Conservation (phyloP, 305 asterid genomes). For the Fraxinus paxiana region DNA sequence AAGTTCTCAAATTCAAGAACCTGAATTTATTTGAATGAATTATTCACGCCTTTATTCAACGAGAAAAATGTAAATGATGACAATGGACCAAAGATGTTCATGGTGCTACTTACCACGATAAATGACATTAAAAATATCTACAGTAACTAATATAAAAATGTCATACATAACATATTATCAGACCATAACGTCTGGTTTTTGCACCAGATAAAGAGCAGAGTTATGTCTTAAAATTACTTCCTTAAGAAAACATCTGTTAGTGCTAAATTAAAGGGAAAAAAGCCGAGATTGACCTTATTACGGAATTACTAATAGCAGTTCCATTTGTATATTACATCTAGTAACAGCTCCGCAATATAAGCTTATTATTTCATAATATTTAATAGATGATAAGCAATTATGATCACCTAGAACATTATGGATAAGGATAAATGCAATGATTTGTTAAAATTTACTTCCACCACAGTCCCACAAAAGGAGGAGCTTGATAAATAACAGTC, state of each 20-base stretch:
- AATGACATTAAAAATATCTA: not conserved
- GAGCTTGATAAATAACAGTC: not conserved
- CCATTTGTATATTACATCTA: not conserved
- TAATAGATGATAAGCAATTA: not conserved
- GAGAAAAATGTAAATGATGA: not conserved
- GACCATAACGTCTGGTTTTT: not conserved
- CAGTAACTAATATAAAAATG: not conserved
- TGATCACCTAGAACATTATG: not conserved
- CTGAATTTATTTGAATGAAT: not conserved
- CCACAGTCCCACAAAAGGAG: not conserved
- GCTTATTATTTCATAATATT: not conserved
- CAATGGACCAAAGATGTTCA: constrained; percentile 1
- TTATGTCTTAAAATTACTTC: not conserved
- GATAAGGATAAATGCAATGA: not conserved
- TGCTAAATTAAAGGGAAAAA: not conserved
- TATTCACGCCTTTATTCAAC: not conserved
- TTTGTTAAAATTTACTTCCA: not conserved
- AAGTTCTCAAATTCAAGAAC: not conserved
- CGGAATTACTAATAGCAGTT: not conserved
- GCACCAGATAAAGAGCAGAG: not conserved
- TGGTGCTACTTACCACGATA: not conserved
- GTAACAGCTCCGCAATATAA: not conserved
- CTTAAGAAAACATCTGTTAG: not conserved
- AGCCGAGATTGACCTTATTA: not conserved
- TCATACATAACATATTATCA: not conserved